Evolutionary conservation across 2,329 filamentous ascomycete genomes (phyloP).

Genomic region (Alternaria consortialis): DNA sequence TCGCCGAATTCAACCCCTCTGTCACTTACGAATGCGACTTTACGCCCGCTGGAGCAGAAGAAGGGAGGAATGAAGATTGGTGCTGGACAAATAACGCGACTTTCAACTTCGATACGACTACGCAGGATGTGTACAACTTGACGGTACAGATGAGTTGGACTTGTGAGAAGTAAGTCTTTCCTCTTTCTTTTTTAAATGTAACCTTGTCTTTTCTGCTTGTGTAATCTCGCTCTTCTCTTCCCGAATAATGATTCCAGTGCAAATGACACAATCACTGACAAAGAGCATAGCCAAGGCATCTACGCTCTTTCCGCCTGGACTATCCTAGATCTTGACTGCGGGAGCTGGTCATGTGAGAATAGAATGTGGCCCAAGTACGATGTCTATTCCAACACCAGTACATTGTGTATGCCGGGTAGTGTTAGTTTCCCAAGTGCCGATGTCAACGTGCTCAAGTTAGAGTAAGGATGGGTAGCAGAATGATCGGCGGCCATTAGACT

Average conservation of each 20-base stretch:
- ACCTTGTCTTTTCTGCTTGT: neutral
- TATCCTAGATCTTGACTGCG: conserved; percentile 12
- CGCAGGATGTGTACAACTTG: conserved; percentile 1
- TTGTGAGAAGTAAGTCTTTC: conserved; percentile 15
- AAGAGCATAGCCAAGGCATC: neutral
- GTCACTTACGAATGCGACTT: conserved; percentile 10
- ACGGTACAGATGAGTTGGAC: conserved; percentile 16
- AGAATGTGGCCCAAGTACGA: conserved; percentile 12
- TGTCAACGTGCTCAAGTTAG: conserved; percentile 6
- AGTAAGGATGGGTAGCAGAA: neutral
- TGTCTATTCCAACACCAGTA: conserved; percentile 6
- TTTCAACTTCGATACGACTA: conserved; percentile 14
- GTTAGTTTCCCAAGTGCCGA: neutral
- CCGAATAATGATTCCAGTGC: neutral
- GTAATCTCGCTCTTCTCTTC: no score
- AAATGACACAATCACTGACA: neutral
- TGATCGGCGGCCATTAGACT: no score
- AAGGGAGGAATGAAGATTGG: neutral
- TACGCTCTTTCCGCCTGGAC: conserved; percentile 5
- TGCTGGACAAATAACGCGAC: conserved; percentile 2
- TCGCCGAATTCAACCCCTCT: conserved; percentile 7
- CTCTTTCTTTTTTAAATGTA: neutral
- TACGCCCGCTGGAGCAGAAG: neutral
- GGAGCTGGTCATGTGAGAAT: conserved; percentile 16
- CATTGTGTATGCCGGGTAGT: neutral